Base-by-base conservation (phyloP, 2,329 filamentous ascomycete genomes). In the Fusarium azukiicola region DNA sequence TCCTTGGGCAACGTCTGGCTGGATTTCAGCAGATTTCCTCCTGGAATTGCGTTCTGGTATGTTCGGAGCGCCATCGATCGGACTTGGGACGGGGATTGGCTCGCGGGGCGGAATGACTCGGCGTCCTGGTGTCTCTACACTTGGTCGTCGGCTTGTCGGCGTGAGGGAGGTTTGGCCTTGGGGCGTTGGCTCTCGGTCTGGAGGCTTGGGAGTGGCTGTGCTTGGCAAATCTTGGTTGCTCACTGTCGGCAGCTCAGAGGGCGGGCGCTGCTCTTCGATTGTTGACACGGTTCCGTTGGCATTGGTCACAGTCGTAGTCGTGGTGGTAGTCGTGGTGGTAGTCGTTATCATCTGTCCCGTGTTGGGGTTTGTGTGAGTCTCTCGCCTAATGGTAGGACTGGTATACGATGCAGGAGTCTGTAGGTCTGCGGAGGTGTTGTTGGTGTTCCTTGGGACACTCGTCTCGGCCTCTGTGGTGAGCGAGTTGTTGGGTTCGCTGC, bases 251-350 rank as follows among this genome's bases (percentile, higher is more conserved):
- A 81, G 19, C 47, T 82, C 80, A 21, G 66, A 77, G 1, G 72
- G 54, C 7, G 73, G 71, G 10, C 68, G 71, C 38, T 78, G 80
- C 5, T 82, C 79, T 36, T 82, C 79, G 12, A 79, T 69, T 3
- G 81, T 82, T 10, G 77, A 74, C 0, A 72, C 80, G 0, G 81
- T 82, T 16, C 81, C 81, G 54, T 82, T 82, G 27, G 81, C 74
- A 50, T 82, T 81, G 11, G 68, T 80, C 2, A 82, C 71, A 0
- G 81, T 82, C 1, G 81, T 82, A 0, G 84, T 85, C 10, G 87
- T 87, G 0, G 88, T 86, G 0, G 81, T 72, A 0, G 82, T 74
- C 0, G 81, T 80, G 0, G 79, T 81, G 6, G 81, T 80, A 2
- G 80, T 82, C 2, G 80, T 82, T 27, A 81, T 72, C 10, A 76